Percentiles rank a stretch among this genome's conserved stretches.
Evolutionary conservation across 352 stramenopile genomes (phyloP).

Genomic region (Phytophthora sp.): DNA sequence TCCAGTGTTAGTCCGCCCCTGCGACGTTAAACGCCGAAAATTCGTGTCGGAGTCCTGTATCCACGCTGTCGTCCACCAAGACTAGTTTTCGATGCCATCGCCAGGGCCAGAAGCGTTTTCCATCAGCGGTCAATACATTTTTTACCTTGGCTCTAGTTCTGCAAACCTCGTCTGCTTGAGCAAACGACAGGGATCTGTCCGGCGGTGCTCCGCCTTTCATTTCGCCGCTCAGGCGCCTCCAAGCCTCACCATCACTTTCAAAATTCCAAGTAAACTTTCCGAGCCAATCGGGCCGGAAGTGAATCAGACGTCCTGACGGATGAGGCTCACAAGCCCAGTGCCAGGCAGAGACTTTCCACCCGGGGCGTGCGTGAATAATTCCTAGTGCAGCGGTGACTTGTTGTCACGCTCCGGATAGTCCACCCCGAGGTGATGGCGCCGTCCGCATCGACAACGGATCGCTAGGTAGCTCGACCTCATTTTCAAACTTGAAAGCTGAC

Average conservation of each 20-base stretch:
- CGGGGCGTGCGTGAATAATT: slow-evolving; percentile 16
- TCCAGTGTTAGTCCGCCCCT: not conserved
- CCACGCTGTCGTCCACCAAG: slow-evolving; percentile 16
- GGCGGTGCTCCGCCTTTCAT: slow-evolving; percentile 4
- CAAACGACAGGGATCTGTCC: not conserved
- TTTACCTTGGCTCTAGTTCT: not conserved
- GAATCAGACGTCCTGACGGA: slow-evolving; percentile 17
- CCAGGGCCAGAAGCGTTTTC: not conserved
- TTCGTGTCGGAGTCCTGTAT: not conserved
- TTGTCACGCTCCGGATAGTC: not conserved
- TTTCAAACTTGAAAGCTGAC: slow-evolving; percentile 32
- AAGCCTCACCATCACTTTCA: slow-evolving; percentile 10
- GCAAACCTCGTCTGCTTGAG: no score
- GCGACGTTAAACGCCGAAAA: not conserved
- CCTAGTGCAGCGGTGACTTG: not conserved
- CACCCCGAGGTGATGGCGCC: not conserved
- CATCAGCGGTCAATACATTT: not conserved
- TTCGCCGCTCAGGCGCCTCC: slow-evolving; percentile 1
- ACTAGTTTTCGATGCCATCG: not conserved
- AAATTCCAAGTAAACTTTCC: slow-evolving; percentile 13
- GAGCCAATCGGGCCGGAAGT: slow-evolving; percentile 10
- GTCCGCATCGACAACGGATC: not conserved
- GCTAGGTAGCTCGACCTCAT: slow-evolving; percentile 14
- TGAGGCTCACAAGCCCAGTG: slow-evolving; percentile 11
- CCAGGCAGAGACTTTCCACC: slow-evolving; percentile 23